These are phyloP conservation scores for Fraxinus excelsior DNA, from an alignment of 257 asterid species.

Conservation along the genomic window DNA sequence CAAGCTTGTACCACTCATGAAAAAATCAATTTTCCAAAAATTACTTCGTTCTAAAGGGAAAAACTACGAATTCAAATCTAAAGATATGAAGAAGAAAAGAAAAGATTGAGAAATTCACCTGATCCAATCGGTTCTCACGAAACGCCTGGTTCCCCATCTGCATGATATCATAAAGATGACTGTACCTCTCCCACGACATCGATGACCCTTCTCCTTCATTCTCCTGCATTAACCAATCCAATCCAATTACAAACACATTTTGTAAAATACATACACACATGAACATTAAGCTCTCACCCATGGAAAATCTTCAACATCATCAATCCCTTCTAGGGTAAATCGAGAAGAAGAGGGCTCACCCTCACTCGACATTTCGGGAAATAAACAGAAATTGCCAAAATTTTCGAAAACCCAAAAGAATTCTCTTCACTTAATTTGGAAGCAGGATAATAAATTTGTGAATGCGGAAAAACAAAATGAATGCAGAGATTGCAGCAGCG, in stretches of 20 bases:
- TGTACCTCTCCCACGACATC: slow-evolving; percentile 64
- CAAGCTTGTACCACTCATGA: slow-evolving; percentile 5
- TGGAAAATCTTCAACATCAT: slow-evolving; percentile 66
- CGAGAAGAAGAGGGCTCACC: slow-evolving; percentile 40
- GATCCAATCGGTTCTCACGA: slow-evolving; percentile 65
- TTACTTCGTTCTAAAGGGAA: slow-evolving; percentile 8
- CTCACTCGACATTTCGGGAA: slow-evolving; percentile 39
- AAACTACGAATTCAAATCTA: neutral
- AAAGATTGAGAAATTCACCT: slow-evolving; percentile 47
- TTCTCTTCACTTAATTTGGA: neutral
- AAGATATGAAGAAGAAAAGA: neutral
- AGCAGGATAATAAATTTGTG: slow-evolving; percentile 12
- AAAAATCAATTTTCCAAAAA: neutral
- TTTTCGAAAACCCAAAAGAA: neutral
- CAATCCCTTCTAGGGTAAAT: slow-evolving; percentile 63
- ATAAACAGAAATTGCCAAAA: neutral
- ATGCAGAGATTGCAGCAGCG: slow-evolving; percentile 32
- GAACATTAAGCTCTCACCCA: slow-evolving; percentile 42
- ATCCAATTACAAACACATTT: neutral
- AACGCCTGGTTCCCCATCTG: slow-evolving; percentile 69
- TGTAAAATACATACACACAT: neutral
- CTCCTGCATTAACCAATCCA: slow-evolving; percentile 40
- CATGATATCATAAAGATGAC: slow-evolving; percentile 60
- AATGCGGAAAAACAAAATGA: slow-evolving; percentile 20
- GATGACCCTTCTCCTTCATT: slow-evolving; percentile 56